Evolutionary conservation across 352 stramenopile genomes (phyloP), one percentile per base, ranked within the genome.

Genomic region (Phytophthora litchii): DNA sequence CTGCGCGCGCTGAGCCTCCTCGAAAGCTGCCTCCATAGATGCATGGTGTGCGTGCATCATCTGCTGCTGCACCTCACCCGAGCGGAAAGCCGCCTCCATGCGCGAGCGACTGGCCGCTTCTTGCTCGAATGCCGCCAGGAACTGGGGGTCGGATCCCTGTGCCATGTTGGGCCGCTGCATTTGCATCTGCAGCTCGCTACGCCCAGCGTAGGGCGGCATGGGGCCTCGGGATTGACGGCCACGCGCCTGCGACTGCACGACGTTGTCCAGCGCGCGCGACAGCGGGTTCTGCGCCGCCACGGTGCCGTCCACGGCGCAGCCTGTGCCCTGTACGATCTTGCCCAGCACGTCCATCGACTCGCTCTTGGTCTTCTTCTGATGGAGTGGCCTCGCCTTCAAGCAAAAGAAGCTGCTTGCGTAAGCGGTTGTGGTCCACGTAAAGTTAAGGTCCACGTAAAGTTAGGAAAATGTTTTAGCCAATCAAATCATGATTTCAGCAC

Each of bases 241-340:
- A 14, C 77, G 74, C 13, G 49, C 57, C 20, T 89, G 80, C 27
- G 81, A 80, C 58, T 91, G 84, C 32, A 92, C 70, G 46, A 95
- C 80, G 35, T 64, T 80, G 56, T 95, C 83, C 32, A 95, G 71
- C 17, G 84, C 83, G 57, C 83, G 81, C 17, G 86, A 91, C 34
- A 95, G 80, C 42, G 86, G 82, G 66, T 95, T 95, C 70, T 92
- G 78, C 43, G 84, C 74, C n/a, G 84, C 77, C 35, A 93, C 83
- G 2, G 86, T 93, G 66, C 86, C 86, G 57, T 95, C 86, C 21
- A 88, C 84, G 45, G 73, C 70, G 66, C 86, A 95, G 20, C 86
- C 86, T n/a, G 72, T 76, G 46, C 83, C 83, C 56, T 91, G 80
- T 54, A 92, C 80, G 64, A 94, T 85, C 71, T 94, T 94, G 44